phyloP scores from a whole-genome alignment of 2,329 filamentous ascomycete species.

The Monilinia fructigena region DNA sequence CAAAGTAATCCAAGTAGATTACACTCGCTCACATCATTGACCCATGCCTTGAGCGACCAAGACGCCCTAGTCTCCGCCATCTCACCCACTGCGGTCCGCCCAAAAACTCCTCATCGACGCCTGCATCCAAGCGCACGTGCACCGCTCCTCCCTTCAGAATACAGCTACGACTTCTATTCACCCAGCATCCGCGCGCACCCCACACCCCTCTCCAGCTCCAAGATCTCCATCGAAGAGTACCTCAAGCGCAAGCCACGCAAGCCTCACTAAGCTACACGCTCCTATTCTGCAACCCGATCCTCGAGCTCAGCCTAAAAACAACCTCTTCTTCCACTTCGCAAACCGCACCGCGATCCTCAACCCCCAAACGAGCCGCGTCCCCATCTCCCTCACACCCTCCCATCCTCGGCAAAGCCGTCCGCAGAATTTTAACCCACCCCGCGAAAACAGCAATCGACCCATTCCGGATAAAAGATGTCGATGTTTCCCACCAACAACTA shows the following conservation, averaged over 20 bases:
- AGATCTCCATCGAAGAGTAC: constrained; percentile 20
- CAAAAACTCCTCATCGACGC: constrained; percentile 50
- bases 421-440: constrained; percentile 49
- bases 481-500: constrained; percentile 40
- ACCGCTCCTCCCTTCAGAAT: constrained; percentile 59
- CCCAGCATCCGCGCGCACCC: neutral
- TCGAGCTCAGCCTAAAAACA: constrained; percentile 43
- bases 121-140: constrained; percentile 55
- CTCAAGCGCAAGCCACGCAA: constrained; percentile 27
- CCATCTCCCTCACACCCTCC: constrained; percentile 2
- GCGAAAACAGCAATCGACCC: constrained; percentile 54
- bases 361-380: neutral
- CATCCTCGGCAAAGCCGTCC: constrained; percentile 44
- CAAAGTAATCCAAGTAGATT: constrained; percentile 28
- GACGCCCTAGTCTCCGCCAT: constrained; percentile 31
- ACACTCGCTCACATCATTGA: constrained; percentile 24
- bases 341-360: neutral
- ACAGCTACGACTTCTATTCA: constrained; percentile 40
- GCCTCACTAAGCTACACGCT: constrained; percentile 40
- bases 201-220: neutral
- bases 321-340: constrained; percentile 50
- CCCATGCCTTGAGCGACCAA: constrained; percentile 36
- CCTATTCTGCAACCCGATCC: constrained; percentile 8
- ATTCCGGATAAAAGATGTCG: constrained; percentile 50
- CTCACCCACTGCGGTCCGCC: constrained; percentile 10